A percentile compares a stretch with the other conserved stretches of the same genome.
Evolutionary conservation across 441 rosid genomes (phyloP).

Genomic region (Manihot esculenta): DNA sequence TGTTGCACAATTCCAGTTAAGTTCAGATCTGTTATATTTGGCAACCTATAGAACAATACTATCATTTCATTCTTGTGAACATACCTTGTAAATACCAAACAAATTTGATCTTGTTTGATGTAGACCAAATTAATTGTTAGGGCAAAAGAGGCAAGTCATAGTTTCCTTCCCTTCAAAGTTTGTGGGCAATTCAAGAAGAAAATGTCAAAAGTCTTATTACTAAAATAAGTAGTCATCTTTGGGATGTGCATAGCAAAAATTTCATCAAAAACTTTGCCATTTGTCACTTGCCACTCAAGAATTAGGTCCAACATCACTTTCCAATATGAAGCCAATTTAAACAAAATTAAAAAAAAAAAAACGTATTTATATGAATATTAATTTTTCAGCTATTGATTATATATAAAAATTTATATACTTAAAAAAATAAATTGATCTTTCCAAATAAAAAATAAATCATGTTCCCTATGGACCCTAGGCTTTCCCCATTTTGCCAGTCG

Average conservation of each 20-base stretch:
- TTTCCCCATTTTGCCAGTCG: background rate
- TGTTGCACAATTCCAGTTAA: no score
- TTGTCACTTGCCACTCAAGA: background rate
- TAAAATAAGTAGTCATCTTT: background rate
- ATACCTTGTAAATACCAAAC: background rate
- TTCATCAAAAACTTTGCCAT: background rate
- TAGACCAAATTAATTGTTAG: conserved; percentile 6
- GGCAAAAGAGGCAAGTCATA: conserved; percentile 15
- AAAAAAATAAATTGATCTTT: no score
- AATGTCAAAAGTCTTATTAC: conserved; percentile 7
- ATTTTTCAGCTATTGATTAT: no score
- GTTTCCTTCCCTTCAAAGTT: conserved; percentile 17
- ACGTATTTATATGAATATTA: no score
- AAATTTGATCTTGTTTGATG: background rate
- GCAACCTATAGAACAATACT: background rate
- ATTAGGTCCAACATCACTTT: background rate
- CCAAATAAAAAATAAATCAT: background rate
- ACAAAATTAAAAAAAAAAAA: no score
- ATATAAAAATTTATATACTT: no score
- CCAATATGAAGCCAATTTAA: background rate
- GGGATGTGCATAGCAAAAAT: background rate
- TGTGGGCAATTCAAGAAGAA: conserved; percentile 10
- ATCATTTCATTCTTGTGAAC: background rate
- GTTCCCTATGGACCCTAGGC: background rate
- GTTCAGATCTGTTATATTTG: no score